Conservation (phyloP, 116 monocot genomes). For the Dioscorea cayenensis region DNA sequence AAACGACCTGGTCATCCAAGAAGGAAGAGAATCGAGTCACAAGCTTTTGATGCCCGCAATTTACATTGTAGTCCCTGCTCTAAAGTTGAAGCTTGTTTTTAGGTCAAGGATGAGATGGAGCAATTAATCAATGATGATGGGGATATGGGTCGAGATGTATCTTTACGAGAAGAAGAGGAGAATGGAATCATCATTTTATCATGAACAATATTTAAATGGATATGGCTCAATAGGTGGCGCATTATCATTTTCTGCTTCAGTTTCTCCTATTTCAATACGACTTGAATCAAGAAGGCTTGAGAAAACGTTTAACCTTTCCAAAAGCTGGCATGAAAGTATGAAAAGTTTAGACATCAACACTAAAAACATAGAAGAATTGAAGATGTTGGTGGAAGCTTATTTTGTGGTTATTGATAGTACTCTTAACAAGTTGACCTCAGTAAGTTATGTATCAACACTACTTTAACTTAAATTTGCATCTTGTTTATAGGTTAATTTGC, state of each 20-base stretch:
- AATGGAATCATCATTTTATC: slow-evolving; percentile 63
- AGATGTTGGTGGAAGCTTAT: slow-evolving; percentile 95
- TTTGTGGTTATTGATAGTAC: slow-evolving; percentile 92
- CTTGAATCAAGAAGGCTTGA: slow-evolving; percentile 66
- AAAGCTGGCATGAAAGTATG: slow-evolving; percentile 79
- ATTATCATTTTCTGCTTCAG: slow-evolving; percentile 75
- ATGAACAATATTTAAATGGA: slow-evolving; percentile 51
- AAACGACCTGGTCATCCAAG: too few relatives aligned
- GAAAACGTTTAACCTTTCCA: slow-evolving; percentile 58
- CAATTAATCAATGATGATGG: slow-evolving; percentile 99
- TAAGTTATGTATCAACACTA: slow-evolving; percentile 8
- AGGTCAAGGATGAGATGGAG: slow-evolving; percentile 99
- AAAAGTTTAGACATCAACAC: slow-evolving; percentile 56
- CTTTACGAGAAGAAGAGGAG: slow-evolving; percentile 88
- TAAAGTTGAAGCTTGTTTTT: slow-evolving; percentile 3
- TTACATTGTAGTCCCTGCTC: too few relatives aligned
- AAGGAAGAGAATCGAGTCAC: too few relatives aligned
- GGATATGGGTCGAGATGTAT: slow-evolving; percentile 99
- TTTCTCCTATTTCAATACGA: slow-evolving; percentile 88
- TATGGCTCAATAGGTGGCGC: slow-evolving; percentile 40
- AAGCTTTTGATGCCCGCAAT: too few relatives aligned
- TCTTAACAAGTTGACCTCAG: slow-evolving; percentile 89
- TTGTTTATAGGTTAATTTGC: too few relatives aligned
- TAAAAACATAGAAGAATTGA: slow-evolving; percentile 80
- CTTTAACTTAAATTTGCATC: too few relatives aligned